A percentile compares a stretch with the other conserved stretches of the same genome.
These are phyloP conservation scores for Paecilomyces sp. DNA, from an alignment of 2,329 filamentous ascomycete genomes.

Conservation along the genomic window DNA sequence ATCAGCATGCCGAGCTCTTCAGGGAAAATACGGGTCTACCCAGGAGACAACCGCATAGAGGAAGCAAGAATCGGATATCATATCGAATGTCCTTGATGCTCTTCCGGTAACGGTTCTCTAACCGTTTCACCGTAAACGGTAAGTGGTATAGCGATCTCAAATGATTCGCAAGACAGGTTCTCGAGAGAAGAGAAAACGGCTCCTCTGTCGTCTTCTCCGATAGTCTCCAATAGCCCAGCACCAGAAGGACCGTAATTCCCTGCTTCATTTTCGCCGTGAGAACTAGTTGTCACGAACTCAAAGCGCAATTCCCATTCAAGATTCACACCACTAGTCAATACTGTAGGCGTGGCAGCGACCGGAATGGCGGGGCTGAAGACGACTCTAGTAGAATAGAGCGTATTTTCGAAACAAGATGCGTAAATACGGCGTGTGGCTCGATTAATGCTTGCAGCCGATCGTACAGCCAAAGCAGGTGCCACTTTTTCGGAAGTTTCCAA, in stretches of 20 bases:
- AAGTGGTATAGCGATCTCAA: constrained; percentile 80
- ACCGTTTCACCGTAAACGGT: constrained; percentile 63
- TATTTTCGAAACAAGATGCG: constrained; percentile 70
- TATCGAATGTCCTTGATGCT: constrained; percentile 34
- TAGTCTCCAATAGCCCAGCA: constrained; percentile 63
- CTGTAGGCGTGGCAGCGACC: constrained; percentile 75
- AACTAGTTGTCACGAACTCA: constrained; percentile 79
- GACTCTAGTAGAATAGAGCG: constrained; percentile 70
- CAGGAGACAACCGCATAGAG: not conserved
- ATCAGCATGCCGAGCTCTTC: not conserved
- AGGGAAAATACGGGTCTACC: not conserved
- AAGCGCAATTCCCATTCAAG: constrained; percentile 84
- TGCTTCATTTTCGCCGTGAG: constrained; percentile 28
- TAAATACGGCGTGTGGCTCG: constrained; percentile 79
- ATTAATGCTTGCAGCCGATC: constrained; percentile 78
- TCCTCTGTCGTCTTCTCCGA: constrained; percentile 71
- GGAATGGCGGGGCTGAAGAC: constrained; percentile 82
- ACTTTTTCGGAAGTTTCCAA: constrained; percentile 84
- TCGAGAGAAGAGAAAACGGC: constrained; percentile 71
- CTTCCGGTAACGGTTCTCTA: constrained; percentile 33
- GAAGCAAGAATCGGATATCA: constrained; percentile 10
- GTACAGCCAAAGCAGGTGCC: constrained; percentile 69
- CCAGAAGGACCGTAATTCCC: constrained; percentile 22
- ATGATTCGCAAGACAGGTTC: constrained; percentile 75
- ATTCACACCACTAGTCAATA: constrained; percentile 80